Conservation (phyloP, 1,284 basidiomycete genomes). For the Malassezia sympodialis region DNA sequence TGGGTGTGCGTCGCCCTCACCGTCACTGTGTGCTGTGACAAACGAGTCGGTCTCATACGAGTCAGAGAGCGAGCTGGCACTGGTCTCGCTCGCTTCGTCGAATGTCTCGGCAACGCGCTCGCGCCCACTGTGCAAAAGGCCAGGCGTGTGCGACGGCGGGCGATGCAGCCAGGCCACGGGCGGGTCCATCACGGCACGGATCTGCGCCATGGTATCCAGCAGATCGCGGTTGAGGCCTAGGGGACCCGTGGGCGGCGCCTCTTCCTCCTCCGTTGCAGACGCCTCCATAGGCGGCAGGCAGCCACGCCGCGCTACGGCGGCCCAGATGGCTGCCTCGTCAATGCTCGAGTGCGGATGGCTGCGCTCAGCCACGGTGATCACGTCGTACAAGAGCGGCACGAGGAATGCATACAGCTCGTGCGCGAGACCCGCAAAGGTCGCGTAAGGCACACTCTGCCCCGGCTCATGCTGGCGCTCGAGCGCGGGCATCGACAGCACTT, state of each 20-base stretch:
- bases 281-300: not conserved
- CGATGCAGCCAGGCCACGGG: slow-evolving; percentile 6
- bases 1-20: not conserved
- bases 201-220: not conserved
- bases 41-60: not conserved
- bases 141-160: not conserved
- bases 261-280: not conserved
- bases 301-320: slow-evolving; percentile 9
- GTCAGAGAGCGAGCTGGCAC: not conserved
- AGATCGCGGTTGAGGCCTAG: not conserved
- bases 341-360: not conserved
- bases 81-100: not conserved
- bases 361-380: slow-evolving; percentile 8
- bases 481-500: not conserved
- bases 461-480: not conserved
- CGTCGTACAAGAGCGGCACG: slow-evolving; percentile 8
- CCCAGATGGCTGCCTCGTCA: slow-evolving; percentile 9
- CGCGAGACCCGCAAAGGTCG: not conserved
- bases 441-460: not conserved
- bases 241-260: not conserved
- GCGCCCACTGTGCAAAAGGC: not conserved
- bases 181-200: slow-evolving; percentile 1
- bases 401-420: slow-evolving; percentile 2
- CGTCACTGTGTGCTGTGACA: not conserved
- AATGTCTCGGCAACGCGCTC: not conserved